Evolutionary conservation across 148 eudicot genomes (phyloP), one percentile per base, ranked within the genome.

Genomic region (Arbutus unedo): DNA sequence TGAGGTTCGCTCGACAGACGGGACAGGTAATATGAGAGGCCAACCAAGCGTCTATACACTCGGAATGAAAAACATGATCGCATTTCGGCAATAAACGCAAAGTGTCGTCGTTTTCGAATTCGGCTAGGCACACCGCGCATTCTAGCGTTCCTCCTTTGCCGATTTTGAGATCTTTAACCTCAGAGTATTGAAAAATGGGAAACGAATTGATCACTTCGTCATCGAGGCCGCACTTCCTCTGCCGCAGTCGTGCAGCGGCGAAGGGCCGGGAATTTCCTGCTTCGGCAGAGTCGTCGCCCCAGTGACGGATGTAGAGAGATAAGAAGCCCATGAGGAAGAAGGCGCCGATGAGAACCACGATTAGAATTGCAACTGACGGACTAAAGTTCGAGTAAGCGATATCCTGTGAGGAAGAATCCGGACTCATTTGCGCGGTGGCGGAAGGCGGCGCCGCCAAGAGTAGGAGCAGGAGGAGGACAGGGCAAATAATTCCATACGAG

Each of bases 221-320:
- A 50, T 85, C 85, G 47, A 85, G 87, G 38, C 87, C 87, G 19
- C 80, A 74, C 44, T 73, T 77, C 3, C 85, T 19, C 13, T 3
- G 54, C 5, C 15, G 54, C 25, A 2, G 21, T 7, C 10, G 53
- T 38, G 18, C 45, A 7, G 73, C 73, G n/a, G 73, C 47, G 19
- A 2, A 16, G 73, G 2, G 5, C 14, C 55, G 7, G 3, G 77
- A 38, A 3, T 4, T 48, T 0, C 49, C 18, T 21, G 64, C 41
- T 1, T 0, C 10, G 1, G 18, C 45, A 49, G 74, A 6, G 81
- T 25, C 8, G 0, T 14, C 14, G 8, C 74, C 6, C 83, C 91
- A 88, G 4, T 78, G 84, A 15, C 84, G 91, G 54, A 89, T 74
- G 88, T 85, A 91, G 72, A 88, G 25, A 19, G 87, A 47, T 18